Evolutionary conservation across 139 green algal genomes (phyloP).

Genomic region (Edaphochlamys debaryana): DNA sequence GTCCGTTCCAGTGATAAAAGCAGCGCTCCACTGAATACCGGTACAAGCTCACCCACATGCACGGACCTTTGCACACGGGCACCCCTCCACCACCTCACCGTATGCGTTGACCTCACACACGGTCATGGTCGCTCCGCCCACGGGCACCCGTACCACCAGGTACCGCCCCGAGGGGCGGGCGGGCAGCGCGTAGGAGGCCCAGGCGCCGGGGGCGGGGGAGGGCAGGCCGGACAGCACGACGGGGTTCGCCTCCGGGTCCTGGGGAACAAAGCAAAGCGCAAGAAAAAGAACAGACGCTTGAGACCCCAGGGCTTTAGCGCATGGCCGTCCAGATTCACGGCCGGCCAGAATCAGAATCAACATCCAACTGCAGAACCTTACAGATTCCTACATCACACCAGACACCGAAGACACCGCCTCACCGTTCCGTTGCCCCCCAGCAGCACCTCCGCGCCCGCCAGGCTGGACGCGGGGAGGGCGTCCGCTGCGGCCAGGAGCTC

Average conservation of each 20-base stretch:
- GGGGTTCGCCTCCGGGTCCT: constrained; percentile 1
- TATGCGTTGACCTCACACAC: constrained; percentile 12
- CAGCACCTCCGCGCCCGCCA: constrained; percentile 6
- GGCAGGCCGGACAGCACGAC: constrained; percentile 8
- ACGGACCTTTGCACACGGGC: no score
- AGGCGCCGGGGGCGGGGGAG: constrained; percentile 1
- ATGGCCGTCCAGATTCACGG: no score
- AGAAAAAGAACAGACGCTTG: no score
- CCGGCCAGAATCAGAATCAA: no score
- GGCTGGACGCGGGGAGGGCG: background rate
- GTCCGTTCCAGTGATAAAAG: no score
- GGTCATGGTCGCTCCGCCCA: background rate
- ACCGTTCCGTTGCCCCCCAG: constrained; percentile 12
- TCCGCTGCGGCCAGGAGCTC: constrained; percentile 27
- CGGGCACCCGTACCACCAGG: background rate
- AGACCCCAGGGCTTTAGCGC: no score
- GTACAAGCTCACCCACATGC: no score
- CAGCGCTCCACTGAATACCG: no score
- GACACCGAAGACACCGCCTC: no score
- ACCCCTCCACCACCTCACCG: background rate
- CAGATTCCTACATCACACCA: no score
- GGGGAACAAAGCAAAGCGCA: background rate
- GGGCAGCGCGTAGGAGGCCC: constrained; percentile 2
- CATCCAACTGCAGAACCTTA: no score
- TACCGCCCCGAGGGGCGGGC: background rate